Conservation (phyloP, 1,284 basidiomycete genomes). For the Irpex lacteus region DNA sequence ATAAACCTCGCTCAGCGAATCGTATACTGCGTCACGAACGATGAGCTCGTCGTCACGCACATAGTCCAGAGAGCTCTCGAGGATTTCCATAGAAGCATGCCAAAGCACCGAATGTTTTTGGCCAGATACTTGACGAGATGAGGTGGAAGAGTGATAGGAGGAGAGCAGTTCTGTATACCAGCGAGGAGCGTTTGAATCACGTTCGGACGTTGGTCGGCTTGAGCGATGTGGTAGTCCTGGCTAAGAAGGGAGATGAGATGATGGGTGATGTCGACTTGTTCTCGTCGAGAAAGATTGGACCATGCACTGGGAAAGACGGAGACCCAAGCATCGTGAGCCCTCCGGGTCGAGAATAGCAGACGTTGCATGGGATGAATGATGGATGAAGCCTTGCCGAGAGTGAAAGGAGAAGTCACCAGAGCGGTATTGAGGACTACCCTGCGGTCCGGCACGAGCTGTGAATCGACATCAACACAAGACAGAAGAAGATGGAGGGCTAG, state of each 20-base stretch:
- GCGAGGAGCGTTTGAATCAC: conserved; percentile 90
- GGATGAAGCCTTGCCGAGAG: conserved; percentile 51
- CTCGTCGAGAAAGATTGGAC: conserved; percentile 81
- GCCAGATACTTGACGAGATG: conserved; percentile 96
- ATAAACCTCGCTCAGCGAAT: conserved; percentile 93
- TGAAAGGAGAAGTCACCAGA: conserved; percentile 32
- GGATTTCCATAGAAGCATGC: conserved; percentile 89
- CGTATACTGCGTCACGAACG: conserved; percentile 83
- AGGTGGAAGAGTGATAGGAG: conserved; percentile 88
- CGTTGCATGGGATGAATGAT: conserved; percentile 80
- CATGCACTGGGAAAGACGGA: conserved; percentile 89
- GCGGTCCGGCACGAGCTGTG: conserved; percentile 36
- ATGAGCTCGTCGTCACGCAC: conserved; percentile 80
- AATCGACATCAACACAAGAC: conserved; percentile 75
- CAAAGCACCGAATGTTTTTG: conserved; percentile 95
- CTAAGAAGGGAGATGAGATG: conserved; percentile 90
- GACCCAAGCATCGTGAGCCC: conserved; percentile 86
- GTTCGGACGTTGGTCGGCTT: conserved; percentile 91
- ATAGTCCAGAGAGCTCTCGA: conserved; percentile 76
- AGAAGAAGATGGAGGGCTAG: conserved; percentile 90
- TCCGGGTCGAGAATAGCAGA: conserved; percentile 81
- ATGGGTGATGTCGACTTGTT: conserved; percentile 88
- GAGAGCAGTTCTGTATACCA: conserved; percentile 82
- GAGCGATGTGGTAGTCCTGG: conserved; percentile 92
- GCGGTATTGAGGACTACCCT: conserved; percentile 30